Percentiles rank a stretch among this genome's conserved stretches.
These are phyloP conservation scores for Chalciporus piperatus DNA, from an alignment of 768 basidiomycete species.

Conservation along the genomic window DNA sequence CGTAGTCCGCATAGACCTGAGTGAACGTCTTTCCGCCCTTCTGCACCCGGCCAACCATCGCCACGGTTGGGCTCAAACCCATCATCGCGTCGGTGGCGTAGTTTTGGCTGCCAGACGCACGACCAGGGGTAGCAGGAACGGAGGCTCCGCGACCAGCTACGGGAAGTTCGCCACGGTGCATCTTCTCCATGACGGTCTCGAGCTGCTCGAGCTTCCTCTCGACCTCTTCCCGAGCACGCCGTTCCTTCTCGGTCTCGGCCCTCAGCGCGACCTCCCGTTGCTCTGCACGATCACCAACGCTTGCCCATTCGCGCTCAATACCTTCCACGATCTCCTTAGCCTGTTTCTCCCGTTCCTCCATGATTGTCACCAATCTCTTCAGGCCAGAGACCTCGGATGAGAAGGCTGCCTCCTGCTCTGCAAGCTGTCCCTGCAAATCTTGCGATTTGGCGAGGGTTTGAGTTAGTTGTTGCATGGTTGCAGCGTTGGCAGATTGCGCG, in stretches of 20 bases:
- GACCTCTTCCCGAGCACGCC: conserved; percentile 60
- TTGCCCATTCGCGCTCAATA: conserved; percentile 82
- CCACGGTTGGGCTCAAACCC: conserved; percentile 83
- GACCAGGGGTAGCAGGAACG: conserved; percentile 40
- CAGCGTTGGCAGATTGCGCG: conserved; percentile 66
- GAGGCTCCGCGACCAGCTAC: conserved; percentile 44
- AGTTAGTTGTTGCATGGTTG: conserved; percentile 72
- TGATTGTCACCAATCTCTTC: conserved; percentile 72
- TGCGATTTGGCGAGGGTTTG: conserved; percentile 75
- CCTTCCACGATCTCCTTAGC: conserved; percentile 78
- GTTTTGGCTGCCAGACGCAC: conserved; percentile 39
- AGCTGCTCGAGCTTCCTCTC: conserved; percentile 73
- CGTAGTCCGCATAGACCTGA: conserved; percentile 89
- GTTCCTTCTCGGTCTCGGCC: conserved; percentile 73
- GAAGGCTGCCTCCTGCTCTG: conserved; percentile 83
- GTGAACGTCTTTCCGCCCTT: conserved; percentile 88
- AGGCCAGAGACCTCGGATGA: conserved; percentile 72
- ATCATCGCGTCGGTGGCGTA: conserved; percentile 54
- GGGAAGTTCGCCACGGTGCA: conserved; percentile 72
- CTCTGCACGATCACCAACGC: conserved; percentile 66
- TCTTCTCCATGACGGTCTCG: conserved; percentile 66
- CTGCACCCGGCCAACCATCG: conserved; percentile 79
- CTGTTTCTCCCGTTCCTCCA: conserved; percentile 87
- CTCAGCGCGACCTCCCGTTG: conserved; percentile 61
- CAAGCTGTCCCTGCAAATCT: conserved; percentile 71